These are phyloP conservation scores for Saitoella complicata DNA, from an alignment of 805 yeast species.

Conservation along the genomic window DNA sequence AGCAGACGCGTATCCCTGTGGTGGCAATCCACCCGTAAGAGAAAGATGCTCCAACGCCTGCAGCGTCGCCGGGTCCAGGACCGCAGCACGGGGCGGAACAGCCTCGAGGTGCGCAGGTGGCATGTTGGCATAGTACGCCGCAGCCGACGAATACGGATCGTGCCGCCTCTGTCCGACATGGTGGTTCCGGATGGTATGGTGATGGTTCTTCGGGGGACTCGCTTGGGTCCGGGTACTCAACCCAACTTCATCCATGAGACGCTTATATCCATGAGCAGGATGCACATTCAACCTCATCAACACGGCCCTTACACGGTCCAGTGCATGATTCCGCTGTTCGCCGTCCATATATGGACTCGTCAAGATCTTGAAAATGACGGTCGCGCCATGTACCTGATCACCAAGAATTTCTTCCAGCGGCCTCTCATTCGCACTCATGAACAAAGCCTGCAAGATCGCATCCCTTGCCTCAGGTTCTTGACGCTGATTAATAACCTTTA, in stretches of 20 bases:
- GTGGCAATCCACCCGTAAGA: no score
- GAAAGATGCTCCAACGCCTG: no score
- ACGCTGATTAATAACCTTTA: conserved; percentile 60
- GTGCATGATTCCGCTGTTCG: conserved; percentile 39
- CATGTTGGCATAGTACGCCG: no score
- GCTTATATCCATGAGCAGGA: conserved; percentile 55
- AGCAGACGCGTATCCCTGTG: no score
- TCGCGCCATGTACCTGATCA: conserved; percentile 55
- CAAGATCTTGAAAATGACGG: conserved; percentile 63
- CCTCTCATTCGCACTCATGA: conserved; percentile 21
- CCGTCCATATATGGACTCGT: conserved; percentile 52
- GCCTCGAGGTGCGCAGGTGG: no score
- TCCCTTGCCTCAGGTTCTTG: conserved; percentile 47
- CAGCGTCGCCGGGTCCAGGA: no score
- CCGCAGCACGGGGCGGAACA: no score
- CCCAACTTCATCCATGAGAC: conserved; percentile 87
- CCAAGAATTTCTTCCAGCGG: conserved; percentile 40
- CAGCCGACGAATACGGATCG: no score
- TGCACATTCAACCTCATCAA: conserved; percentile 41
- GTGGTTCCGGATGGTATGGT: no score
- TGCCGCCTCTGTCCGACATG: no score
- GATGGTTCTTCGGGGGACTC: not conserved
- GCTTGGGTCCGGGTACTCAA: conserved; percentile 20
- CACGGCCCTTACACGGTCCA: conserved; percentile 44
- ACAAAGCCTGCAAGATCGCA: conserved; percentile 45